Percentiles rank a stretch among this genome's conserved stretches.
phyloP scores from a whole-genome alignment of 345 rosid species.

The Salix caprea region DNA sequence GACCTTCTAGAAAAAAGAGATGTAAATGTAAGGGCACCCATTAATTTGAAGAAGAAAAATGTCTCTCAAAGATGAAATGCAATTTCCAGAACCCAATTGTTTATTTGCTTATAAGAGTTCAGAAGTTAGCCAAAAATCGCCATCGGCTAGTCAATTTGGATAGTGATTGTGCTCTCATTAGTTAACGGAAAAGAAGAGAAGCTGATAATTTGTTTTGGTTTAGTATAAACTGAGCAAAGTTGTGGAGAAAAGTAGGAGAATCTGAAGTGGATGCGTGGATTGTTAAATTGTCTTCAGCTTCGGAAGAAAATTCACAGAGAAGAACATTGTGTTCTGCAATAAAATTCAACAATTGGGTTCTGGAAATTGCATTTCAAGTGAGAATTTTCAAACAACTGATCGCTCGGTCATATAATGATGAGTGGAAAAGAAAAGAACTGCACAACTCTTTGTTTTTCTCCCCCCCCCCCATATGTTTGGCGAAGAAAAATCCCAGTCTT shows the following conservation, averaged over 20 bases:
- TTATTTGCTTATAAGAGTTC: not conserved
- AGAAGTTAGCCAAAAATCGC: not conserved
- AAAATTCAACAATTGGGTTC: not conserved
- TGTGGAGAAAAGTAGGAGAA: not conserved
- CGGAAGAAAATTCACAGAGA: not conserved
- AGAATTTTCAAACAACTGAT: not conserved
- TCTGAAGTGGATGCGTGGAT: not conserved
- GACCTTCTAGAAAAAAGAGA: not conserved
- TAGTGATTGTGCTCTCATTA: not conserved
- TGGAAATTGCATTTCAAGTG: not conserved
- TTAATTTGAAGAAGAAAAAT: not conserved
- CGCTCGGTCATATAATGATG: not conserved
- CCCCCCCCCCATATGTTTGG: not conserved
- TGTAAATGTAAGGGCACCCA: not conserved
- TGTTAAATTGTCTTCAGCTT: not conserved
- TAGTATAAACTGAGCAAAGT: not conserved
- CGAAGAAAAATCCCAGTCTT: not conserved
- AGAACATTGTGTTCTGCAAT: not conserved
- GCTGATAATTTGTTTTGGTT: not conserved
- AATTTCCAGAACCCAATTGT: too few species aligned
- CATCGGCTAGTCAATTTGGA: not conserved
- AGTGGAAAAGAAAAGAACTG: not conserved
- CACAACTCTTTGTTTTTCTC: not conserved
- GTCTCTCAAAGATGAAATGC: too few species aligned
- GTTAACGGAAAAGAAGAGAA: not conserved